A percentile compares a stretch with the other conserved stretches of the same genome.
Evolutionary conservation across 2,329 filamentous ascomycete species (phyloP).

Genomic region (Arthrobotrys sphaeroides): DNA sequence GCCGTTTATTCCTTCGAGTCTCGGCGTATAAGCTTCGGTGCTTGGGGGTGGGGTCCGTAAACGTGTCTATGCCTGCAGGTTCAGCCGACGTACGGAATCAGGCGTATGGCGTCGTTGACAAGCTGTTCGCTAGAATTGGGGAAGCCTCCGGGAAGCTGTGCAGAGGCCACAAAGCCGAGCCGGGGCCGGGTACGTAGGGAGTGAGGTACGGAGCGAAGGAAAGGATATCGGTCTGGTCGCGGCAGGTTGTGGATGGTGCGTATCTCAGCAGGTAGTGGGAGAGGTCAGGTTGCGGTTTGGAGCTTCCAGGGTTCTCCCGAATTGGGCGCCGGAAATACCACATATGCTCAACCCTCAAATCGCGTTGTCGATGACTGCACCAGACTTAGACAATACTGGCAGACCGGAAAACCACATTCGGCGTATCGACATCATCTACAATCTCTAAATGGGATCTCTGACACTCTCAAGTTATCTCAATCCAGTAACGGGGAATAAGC

Average conservation of each 20-base stretch:
- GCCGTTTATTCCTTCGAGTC: not conserved
- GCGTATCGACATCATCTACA: no score
- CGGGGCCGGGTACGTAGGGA: not conserved
- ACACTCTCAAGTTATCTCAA: no score
- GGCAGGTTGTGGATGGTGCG: not conserved
- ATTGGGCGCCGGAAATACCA: constrained; percentile 26
- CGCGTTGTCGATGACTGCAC: not conserved
- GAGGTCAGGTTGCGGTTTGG: constrained; percentile 22
- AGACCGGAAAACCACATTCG: no score
- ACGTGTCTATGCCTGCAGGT: constrained; percentile 6
- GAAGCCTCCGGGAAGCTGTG: constrained; percentile 6
- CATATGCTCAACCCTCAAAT: not conserved
- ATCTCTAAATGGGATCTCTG: no score
- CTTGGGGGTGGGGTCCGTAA: constrained; percentile 3
- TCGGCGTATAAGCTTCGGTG: not conserved
- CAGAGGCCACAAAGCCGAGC: not conserved
- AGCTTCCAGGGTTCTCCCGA: constrained; percentile 39
- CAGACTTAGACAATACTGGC: no score
- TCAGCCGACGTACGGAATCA: constrained; percentile 9
- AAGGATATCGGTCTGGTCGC: constrained; percentile 16
- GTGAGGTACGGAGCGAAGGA: not conserved
- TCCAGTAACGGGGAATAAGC: no score
- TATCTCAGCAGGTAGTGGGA: not conserved
- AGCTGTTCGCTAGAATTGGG: not conserved
- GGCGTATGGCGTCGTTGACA: not conserved